Conservation (phyloP, 1,139 yeast species). For the Saccharomyces hybrid region DNA sequence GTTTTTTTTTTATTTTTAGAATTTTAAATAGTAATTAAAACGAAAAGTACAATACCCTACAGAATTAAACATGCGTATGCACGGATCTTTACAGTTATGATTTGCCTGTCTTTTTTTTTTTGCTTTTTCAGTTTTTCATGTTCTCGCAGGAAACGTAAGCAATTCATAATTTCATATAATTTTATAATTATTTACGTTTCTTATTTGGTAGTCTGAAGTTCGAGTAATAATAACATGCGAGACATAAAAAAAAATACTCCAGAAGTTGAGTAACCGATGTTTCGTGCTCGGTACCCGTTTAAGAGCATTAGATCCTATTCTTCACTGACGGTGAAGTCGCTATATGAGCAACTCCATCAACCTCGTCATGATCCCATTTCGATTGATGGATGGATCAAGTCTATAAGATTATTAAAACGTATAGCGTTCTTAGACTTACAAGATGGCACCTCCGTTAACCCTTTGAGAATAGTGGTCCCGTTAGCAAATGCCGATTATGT, state of each 20-base stretch:
- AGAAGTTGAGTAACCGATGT: not conserved
- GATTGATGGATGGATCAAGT: constrained; percentile 62
- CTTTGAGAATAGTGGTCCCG: constrained; percentile 52
- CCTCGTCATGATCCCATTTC: constrained; percentile 7
- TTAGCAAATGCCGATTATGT: constrained; percentile 31
- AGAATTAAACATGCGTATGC: not conserved
- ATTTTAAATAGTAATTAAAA: not conserved
- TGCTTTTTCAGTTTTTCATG: not conserved
- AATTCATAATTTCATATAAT: too few species aligned
- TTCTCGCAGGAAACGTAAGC: not conserved
- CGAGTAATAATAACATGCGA: not conserved
- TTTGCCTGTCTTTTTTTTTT: not conserved
- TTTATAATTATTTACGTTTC: not conserved
- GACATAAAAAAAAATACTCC: not conserved
- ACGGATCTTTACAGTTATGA: not conserved
- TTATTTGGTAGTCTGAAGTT: not conserved
- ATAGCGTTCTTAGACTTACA: constrained; percentile 70
- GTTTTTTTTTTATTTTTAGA: not conserved
- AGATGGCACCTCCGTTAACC: constrained; percentile 61
- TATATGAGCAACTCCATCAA: constrained; percentile 9
- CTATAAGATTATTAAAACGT: constrained; percentile 64
- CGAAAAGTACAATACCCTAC: not conserved
- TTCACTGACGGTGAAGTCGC: constrained; percentile 11
- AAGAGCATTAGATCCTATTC: not conserved
- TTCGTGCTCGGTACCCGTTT: not conserved